Conservation (phyloP, 2,329 filamentous ascomycete genomes). For the Aspergillus ochraceoroseus region DNA sequence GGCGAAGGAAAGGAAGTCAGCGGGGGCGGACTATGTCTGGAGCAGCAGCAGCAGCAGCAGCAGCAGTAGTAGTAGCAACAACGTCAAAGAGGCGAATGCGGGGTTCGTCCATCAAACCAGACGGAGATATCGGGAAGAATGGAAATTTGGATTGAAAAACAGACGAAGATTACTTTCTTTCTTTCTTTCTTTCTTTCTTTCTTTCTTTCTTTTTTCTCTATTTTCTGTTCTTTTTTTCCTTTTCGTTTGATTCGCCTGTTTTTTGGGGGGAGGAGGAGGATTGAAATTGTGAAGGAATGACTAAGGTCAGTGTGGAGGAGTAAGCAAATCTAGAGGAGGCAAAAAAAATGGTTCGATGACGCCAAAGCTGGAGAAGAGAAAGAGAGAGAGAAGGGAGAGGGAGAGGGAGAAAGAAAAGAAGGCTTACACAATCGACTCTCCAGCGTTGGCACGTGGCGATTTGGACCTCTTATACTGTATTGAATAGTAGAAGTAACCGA, state of each 20-base stretch:
- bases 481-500: too few relatives aligned
- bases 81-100: conserved; percentile 18
- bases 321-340: conserved; percentile 12
- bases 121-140: conserved; percentile 12
- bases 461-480: neutral
- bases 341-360: conserved; percentile 10
- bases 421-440: conserved; percentile 11
- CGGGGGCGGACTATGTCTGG: conserved; percentile 15
- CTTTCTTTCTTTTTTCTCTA: too few relatives aligned
- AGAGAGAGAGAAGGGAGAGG: conserved; percentile 1
- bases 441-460: conserved; percentile 5
- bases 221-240: too few relatives aligned
- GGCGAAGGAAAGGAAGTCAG: conserved; percentile 14
- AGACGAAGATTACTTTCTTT: too few relatives aligned
- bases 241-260: too few relatives aligned
- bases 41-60: too few relatives aligned
- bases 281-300: conserved; percentile 17
- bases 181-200: conserved; percentile 8
- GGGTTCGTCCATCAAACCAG: conserved; percentile 19
- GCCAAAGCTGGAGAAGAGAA: conserved; percentile 4
- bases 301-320: conserved; percentile 17
- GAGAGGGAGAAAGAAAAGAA: conserved; percentile 2
- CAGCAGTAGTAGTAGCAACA: too few relatives aligned
- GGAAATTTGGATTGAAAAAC: too few relatives aligned
- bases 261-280: too few relatives aligned